Evolutionary conservation across 495 filamentous ascomycete species (phyloP), one percentile per base, ranked within the genome.

Genomic region (Penicillium paxilli): DNA sequence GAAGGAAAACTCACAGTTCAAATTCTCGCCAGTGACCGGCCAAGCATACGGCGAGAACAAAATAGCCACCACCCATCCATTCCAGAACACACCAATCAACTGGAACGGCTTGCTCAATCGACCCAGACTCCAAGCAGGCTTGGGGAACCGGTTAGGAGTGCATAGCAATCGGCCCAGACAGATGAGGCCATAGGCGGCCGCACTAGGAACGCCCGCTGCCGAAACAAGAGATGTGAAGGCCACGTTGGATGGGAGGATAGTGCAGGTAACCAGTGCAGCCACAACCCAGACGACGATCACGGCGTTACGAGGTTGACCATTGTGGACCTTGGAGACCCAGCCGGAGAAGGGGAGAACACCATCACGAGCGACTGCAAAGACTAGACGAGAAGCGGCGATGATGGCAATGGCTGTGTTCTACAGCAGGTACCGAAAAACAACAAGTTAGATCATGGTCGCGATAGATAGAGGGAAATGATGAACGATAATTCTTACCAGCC

Each of bases 331-430:
- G 26, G 76, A 76, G 22, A 83, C 78, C 79, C 79, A 83, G 54
- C 73, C 58, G 5, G 79, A 80, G 67, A 81, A 81, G 4, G 80
- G 80, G 21, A 83, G 73, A 23, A 81, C 80, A 30, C 79, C 79
- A 56, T 83, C 80, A 37, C 80, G 74, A 35, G 80, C 79, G 21
- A 83, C 77, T 30, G 80, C 80, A 63, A 80, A 83, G 62, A 81
- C 78, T 14, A 83, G 71, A 35, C 80, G 78, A 26, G 79, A 83
- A n/a, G 76, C 76, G 22, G 80, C 79, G 44, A 79, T 72, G 45
- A 80, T 77, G 30, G 80, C 80, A 40, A 81, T 73, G 2, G 80
- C 79, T 10, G 78, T 81, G 64, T 83, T 83, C 74, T 77, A 57
- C 40, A n/a, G n/a, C n/a, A n/a, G n/a, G n/a, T n/a, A n/a, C n/a